These are phyloP conservation scores for Smittium culicis DNA, from an alignment of 371 early-diverging fungal species.

Conservation along the genomic window DNA sequence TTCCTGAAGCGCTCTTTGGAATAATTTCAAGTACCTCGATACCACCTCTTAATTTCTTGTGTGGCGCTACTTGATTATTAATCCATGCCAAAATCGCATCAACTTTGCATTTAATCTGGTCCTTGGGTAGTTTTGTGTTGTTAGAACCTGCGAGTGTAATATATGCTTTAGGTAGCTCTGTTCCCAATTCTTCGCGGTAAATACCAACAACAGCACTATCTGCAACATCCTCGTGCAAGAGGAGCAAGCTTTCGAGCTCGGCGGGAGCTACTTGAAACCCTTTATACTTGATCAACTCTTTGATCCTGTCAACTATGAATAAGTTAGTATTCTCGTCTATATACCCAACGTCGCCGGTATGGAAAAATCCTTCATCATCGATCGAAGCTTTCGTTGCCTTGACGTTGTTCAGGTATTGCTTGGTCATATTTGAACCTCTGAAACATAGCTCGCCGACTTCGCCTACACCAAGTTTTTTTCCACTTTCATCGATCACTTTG, in stretches of 20 bases:
- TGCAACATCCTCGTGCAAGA: conserved; percentile 48
- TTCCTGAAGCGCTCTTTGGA: conserved; percentile 50
- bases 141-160: conserved; percentile 36
- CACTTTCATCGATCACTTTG: conserved; percentile 44
- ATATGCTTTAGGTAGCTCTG: conserved; percentile 69
- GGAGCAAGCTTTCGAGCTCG: conserved; percentile 66
- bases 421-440: conserved; percentile 72
- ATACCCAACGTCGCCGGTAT: conserved; percentile 69
- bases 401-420: conserved; percentile 51
- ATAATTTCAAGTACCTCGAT: conserved; percentile 51
- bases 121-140: background rate
- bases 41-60: conserved; percentile 73
- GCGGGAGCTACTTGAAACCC: conserved; percentile 63
- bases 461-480: conserved; percentile 37
- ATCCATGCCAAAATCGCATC: conserved; percentile 42
- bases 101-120: background rate
- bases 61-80: conserved; percentile 42
- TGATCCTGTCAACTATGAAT: conserved; percentile 50
- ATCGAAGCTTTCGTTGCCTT: conserved; percentile 55
- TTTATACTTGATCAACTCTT: conserved; percentile 65
- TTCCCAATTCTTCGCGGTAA: conserved; percentile 43
- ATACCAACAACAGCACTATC: conserved; percentile 64
- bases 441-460: conserved; percentile 59
- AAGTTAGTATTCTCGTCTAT: conserved; percentile 44
- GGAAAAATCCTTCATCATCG: conserved; percentile 54